A percentile compares a stretch with the other conserved stretches of the same genome.
phyloP scores from a whole-genome alignment of 371 early-diverging fungal genomes.

The Amoeboaphelidium protococcarum region DNA sequence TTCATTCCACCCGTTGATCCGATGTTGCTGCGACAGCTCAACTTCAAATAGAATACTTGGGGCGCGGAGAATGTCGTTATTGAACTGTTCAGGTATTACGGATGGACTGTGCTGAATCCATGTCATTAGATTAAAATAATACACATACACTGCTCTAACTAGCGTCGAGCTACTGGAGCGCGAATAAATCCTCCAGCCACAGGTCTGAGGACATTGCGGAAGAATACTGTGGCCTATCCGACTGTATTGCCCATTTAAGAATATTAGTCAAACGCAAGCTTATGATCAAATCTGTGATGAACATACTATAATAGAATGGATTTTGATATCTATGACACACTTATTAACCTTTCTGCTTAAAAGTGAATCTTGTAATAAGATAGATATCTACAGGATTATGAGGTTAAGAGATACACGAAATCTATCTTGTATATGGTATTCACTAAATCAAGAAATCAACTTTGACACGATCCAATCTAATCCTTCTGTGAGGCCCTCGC shows the following conservation, averaged over 20 bases:
- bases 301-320: no score
- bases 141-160: neutral
- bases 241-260: neutral
- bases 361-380: no score
- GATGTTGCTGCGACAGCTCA: neutral
- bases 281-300: no score
- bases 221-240: neutral
- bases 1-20: neutral
- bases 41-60: neutral
- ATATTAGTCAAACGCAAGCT: neutral
- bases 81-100: neutral
- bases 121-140: neutral
- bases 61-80: neutral
- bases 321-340: no score
- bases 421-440: no score
- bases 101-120: neutral
- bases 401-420: no score
- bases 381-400: no score
- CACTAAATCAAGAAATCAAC: neutral
- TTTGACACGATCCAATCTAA: slow-evolving; percentile 33
- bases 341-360: no score
- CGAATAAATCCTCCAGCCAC: neutral
- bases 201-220: neutral
- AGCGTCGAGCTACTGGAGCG: neutral
- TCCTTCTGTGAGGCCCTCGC: slow-evolving; percentile 38